Evolutionary conservation across 306 rosid species (phyloP).

Genomic region (Casuarina equisetifolia): DNA sequence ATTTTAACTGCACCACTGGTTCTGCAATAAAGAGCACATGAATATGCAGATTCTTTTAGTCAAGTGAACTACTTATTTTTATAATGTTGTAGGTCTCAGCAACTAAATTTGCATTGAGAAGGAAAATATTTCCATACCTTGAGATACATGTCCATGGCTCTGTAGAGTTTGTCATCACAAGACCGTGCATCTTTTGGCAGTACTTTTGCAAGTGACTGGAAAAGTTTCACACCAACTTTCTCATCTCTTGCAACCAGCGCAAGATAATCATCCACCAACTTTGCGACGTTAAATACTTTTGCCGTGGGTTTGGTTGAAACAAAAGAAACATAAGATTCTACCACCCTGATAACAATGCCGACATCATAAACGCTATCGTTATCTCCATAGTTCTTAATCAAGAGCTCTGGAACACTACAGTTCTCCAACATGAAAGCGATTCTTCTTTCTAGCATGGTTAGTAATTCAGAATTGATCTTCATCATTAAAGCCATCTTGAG

Average conservation of each 20-base stretch:
- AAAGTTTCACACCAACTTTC: slow-evolving; percentile 47
- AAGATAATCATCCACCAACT: slow-evolving; percentile 71
- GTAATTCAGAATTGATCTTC: slow-evolving; percentile 45
- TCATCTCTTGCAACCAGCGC: slow-evolving; percentile 60
- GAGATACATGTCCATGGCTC: slow-evolving; percentile 49
- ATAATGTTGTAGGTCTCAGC: neutral
- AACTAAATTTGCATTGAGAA: too few relatives aligned
- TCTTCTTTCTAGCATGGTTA: slow-evolving; percentile 52
- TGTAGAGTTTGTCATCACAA: slow-evolving; percentile 42
- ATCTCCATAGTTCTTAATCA: slow-evolving; percentile 54
- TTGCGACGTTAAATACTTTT: slow-evolving; percentile 54
- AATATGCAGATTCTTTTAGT: too few relatives aligned
- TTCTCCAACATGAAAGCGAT: slow-evolving; percentile 56
- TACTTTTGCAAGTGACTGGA: slow-evolving; percentile 42
- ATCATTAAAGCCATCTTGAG: slow-evolving; percentile 53
- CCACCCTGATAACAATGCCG: slow-evolving; percentile 47
- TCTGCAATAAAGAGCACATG: neutral
- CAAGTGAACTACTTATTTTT: neutral
- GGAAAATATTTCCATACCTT: slow-evolving; percentile 33
- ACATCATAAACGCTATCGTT: slow-evolving; percentile 50
- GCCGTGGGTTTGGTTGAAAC: slow-evolving; percentile 33
- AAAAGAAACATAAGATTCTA: slow-evolving; percentile 43
- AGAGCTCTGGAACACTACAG: slow-evolving; percentile 51
- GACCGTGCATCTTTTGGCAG: slow-evolving; percentile 47
- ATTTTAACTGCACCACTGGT: neutral